Conservation (phyloP, 352 stramenopile genomes). For the Phytophthora hibernalis region DNA sequence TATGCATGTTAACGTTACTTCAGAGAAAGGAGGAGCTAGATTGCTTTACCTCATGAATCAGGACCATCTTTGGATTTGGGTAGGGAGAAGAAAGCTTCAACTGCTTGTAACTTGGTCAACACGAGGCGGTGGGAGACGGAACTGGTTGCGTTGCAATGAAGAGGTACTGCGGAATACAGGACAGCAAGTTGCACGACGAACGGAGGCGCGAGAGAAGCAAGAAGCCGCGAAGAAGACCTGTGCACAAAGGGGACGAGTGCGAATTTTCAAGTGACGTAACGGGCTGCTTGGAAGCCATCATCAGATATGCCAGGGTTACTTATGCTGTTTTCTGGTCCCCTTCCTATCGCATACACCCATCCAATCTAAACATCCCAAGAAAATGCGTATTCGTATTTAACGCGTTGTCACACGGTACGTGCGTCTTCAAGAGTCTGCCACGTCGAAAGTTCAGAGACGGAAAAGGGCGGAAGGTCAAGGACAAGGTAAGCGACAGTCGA, state of each 20-base stretch:
- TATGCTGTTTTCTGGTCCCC: not conserved
- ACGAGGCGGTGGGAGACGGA: slow-evolving; percentile 9
- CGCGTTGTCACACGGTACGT: not conserved
- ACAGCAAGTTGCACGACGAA: slow-evolving; percentile 17
- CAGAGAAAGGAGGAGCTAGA: too few species aligned
- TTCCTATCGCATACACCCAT: not conserved
- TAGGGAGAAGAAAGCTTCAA: not conserved
- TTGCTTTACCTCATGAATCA: slow-evolving; percentile 70
- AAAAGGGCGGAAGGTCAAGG: too few species aligned
- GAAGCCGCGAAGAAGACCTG: not conserved
- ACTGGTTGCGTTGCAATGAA: slow-evolving; percentile 13
- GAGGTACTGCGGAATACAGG: not conserved
- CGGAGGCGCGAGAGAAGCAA: not conserved
- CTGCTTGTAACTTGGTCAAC: slow-evolving; percentile 2
- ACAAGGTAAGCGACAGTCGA: not conserved
- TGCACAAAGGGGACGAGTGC: not conserved
- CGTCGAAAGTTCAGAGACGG: slow-evolving; percentile 7
- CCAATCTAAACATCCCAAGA: too few species aligned
- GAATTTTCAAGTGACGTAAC: slow-evolving; percentile 22
- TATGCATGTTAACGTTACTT: too few species aligned
- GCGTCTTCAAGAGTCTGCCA: slow-evolving; percentile 13
- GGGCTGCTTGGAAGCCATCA: slow-evolving; percentile 9
- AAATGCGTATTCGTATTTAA: slow-evolving; percentile 14
- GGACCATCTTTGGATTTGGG: slow-evolving; percentile 52
- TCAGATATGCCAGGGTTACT: not conserved